Conservation (phyloP, 441 rosid genomes). For the Erysimum cheiri region DNA sequence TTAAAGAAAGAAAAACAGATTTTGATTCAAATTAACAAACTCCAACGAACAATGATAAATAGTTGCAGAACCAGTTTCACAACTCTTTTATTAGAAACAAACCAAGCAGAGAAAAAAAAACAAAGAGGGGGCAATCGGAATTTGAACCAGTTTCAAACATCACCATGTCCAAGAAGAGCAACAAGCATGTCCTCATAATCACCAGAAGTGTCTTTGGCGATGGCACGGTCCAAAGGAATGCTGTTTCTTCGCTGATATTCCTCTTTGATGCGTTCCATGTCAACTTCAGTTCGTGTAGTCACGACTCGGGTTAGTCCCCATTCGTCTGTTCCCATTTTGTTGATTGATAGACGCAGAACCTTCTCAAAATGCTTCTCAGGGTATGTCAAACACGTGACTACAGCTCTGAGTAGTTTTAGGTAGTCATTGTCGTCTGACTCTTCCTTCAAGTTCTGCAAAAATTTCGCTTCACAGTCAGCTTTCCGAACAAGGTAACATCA, state of each 20-base stretch:
- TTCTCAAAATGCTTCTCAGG: conserved; percentile 95
- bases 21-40: conserved; percentile 29
- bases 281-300: conserved; percentile 82
- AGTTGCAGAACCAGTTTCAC: conserved; percentile 38
- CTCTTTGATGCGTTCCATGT: conserved; percentile 78
- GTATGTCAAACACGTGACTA: conserved; percentile 72
- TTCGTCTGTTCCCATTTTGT: conserved; percentile 82
- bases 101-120: no score
- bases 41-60: conserved; percentile 13
- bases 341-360: conserved; percentile 67
- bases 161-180: conserved; percentile 76
- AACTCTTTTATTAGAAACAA: conserved; percentile 36
- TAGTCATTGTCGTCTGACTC: conserved; percentile 66
- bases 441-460: conserved; percentile 73
- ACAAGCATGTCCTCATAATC: conserved; percentile 88
- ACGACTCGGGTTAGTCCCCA: conserved; percentile 80
- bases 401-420: conserved; percentile 70
- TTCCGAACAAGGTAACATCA: neutral
- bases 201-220: conserved; percentile 77
- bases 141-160: conserved; percentile 44
- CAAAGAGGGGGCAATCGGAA: no score
- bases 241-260: conserved; percentile 77
- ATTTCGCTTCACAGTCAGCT: neutral
- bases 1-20: conserved; percentile 6
- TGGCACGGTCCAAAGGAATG: conserved; percentile 69